Conservation (phyloP, 345 rosid species). For the Odontarrhena argentea region DNA sequence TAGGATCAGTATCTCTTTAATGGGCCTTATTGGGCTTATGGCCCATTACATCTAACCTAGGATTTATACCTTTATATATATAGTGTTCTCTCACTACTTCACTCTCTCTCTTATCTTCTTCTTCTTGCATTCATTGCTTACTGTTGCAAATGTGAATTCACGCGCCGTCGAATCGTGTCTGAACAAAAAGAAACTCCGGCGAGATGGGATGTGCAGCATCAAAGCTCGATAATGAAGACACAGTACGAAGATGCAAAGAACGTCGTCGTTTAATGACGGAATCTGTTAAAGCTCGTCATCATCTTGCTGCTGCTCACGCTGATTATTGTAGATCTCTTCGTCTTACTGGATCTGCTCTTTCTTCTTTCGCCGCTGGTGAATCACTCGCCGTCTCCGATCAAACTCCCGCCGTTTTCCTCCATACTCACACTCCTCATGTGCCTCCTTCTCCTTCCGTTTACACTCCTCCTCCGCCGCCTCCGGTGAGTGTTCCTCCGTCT, state of each 20-base stretch:
- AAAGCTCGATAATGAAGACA: slow-evolving; percentile 91
- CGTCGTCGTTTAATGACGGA: slow-evolving; percentile 95
- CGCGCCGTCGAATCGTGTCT: slow-evolving; percentile 11
- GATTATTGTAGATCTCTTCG: slow-evolving; percentile 93
- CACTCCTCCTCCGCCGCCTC: slow-evolving; percentile 44
- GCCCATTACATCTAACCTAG: too few species aligned
- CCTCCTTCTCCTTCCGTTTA: slow-evolving; percentile 51
- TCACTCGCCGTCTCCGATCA: slow-evolving; percentile 74
- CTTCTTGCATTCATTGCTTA: too few species aligned
- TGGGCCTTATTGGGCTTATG: too few species aligned
- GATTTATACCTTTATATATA: too few species aligned
- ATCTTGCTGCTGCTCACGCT: slow-evolving; percentile 86
- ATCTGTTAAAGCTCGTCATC: slow-evolving; percentile 84
- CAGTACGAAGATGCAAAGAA: slow-evolving; percentile 89
- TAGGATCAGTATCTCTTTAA: too few species aligned
- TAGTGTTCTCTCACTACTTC: too few species aligned
- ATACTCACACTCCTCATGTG: slow-evolving; percentile 48
- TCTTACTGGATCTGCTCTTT: slow-evolving; percentile 84
- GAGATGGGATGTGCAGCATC: slow-evolving; percentile 88
- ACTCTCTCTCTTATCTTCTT: too few species aligned
- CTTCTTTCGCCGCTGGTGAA: slow-evolving; percentile 76
- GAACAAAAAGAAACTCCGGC: neutral
- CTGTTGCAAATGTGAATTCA: slow-evolving; percentile 6
- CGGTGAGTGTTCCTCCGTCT: slow-evolving; percentile 29
- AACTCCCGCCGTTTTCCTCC: slow-evolving; percentile 83